These are phyloP conservation scores for Pezicula rhizophila DNA, from an alignment of 2,329 filamentous ascomycete species.

Conservation along the genomic window DNA sequence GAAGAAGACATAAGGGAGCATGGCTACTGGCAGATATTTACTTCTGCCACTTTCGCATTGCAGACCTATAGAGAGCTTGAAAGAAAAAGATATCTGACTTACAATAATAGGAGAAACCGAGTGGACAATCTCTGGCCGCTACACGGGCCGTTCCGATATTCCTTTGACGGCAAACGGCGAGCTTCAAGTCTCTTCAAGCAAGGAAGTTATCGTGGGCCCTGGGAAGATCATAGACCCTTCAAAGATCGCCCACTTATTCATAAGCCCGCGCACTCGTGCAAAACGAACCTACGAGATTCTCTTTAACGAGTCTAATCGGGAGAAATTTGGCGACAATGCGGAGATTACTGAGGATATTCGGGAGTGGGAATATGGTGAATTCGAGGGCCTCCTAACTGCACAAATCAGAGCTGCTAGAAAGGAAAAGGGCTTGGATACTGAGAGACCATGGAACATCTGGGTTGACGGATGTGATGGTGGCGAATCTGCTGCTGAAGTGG, in stretches of 20 bases:
- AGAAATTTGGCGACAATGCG: constrained; percentile 15
- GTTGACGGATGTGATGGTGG: constrained; percentile 43
- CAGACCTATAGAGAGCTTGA: neutral
- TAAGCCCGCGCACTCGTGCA: constrained; percentile 41
- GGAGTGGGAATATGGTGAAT: constrained; percentile 46
- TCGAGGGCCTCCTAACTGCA: constrained; percentile 39
- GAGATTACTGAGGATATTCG: constrained; percentile 38
- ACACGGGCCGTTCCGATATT: constrained; percentile 37
- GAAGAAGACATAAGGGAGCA: neutral
- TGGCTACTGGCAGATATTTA: too few species aligned
- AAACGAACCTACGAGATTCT: constrained; percentile 39
- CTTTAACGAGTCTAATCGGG: constrained; percentile 26
- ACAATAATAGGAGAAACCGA: constrained; percentile 36
- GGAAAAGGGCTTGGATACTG: constrained; percentile 36
- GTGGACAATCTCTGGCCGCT: constrained; percentile 41
- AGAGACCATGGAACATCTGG: constrained; percentile 46
- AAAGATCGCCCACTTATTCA: constrained; percentile 36
- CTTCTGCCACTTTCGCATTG: neutral
- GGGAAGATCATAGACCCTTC: constrained; percentile 42
- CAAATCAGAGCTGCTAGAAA: constrained; percentile 35
- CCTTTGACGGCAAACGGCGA: constrained; percentile 33
- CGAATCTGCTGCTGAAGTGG: constrained; percentile 42
- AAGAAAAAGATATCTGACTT: constrained; percentile 6
- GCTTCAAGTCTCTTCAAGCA: constrained; percentile 36
- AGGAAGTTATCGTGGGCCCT: constrained; percentile 35